Base-by-base conservation (phyloP, 2,329 filamentous ascomycete species). In the Lecanoromycetidae sp. region DNA sequence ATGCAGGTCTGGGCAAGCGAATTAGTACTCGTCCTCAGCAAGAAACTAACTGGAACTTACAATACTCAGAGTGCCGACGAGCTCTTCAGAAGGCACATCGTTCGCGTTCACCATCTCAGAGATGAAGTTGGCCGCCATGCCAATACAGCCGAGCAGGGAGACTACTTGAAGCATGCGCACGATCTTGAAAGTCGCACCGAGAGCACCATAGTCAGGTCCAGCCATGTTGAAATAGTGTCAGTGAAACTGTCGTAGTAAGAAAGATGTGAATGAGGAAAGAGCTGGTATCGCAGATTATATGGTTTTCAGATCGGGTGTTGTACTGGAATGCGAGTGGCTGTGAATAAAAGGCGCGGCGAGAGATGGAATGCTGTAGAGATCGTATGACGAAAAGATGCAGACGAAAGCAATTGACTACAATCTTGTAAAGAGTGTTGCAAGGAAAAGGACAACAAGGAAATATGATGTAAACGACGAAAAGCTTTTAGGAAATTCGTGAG, bases 81-180 rank as follows among this genome's bases (percentile, higher is more conserved):
- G 71, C 38, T 87, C 78, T 43, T 76, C 70, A 0, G 87, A 84
- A 0, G 83, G 78, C 25, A 75, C 71, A 46, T 80, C 75, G 53
- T 80, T 74, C 19, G 71, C 75, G 35, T 71, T 68, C 36, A 86
- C 77, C 61, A 93, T 87, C 56, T 84, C 74, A 20, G 79, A 73
- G 58, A 94, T 80, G 65, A 94, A 93, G 64, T 88, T 87, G 58
- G 82, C 77, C 0, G 79, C 79, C 62, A 94, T 77, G 37, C 87
- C 86, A 54, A 94, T 82, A 55, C 91, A 79, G 49, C 80, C 71
- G 49, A 91, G 71, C 60, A 94, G 80, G 22, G 77, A 77, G 53
- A 83, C 66, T 50, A 77, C 72, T 61, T 93, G 80, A 55, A 88
- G 71, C 49, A 74, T 71, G 39, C 88, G 81, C 55, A 82, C 76